These are phyloP conservation scores for Styphnolobium japonicum DNA, from an alignment of 306 rosid genomes.

Conservation along the genomic window DNA sequence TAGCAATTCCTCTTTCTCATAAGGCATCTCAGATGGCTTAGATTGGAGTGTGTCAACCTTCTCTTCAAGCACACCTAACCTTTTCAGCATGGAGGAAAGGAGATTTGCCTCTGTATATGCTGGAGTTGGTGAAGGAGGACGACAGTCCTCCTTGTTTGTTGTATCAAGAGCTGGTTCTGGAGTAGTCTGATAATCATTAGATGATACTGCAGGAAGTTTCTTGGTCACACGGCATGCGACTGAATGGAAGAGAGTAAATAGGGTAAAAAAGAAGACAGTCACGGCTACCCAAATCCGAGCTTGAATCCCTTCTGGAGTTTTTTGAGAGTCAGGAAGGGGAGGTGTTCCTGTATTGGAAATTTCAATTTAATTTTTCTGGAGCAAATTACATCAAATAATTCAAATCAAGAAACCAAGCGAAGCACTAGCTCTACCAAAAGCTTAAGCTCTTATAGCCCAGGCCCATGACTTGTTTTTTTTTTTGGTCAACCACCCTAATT, in stretches of 20 bases:
- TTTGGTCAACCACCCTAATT: no score
- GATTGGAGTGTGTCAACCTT: constrained; percentile 76
- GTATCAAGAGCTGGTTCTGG: constrained; percentile 30
- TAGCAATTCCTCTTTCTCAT: constrained; percentile 86
- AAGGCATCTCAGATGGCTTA: constrained; percentile 92
- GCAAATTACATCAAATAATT: constrained; percentile 1
- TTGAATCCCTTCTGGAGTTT: constrained; percentile 45
- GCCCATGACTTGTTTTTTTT: neutral
- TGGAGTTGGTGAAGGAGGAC: constrained; percentile 45
- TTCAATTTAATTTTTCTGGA: neutral
- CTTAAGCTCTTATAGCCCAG: neutral
- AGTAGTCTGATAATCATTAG: constrained; percentile 32
- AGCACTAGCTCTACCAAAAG: constrained; percentile 6
- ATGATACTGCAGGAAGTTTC: constrained; percentile 44
- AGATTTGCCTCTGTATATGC: constrained; percentile 40
- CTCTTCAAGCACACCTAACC: constrained; percentile 85
- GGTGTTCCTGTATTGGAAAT: constrained; percentile 54
- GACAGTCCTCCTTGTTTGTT: constrained; percentile 36
- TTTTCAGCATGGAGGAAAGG: constrained; percentile 59
- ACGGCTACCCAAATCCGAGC: constrained; percentile 56
- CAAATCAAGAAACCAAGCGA: constrained; percentile 11
- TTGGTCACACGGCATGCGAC: constrained; percentile 44
- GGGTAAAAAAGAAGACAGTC: constrained; percentile 63
- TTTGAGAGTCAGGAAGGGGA: constrained; percentile 37
- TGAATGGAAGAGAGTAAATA: constrained; percentile 47